Percentiles rank a stretch among this genome's conserved stretches.
phyloP scores from a whole-genome alignment of 495 filamentous ascomycete species.

The Cladorrhinum samala region DNA sequence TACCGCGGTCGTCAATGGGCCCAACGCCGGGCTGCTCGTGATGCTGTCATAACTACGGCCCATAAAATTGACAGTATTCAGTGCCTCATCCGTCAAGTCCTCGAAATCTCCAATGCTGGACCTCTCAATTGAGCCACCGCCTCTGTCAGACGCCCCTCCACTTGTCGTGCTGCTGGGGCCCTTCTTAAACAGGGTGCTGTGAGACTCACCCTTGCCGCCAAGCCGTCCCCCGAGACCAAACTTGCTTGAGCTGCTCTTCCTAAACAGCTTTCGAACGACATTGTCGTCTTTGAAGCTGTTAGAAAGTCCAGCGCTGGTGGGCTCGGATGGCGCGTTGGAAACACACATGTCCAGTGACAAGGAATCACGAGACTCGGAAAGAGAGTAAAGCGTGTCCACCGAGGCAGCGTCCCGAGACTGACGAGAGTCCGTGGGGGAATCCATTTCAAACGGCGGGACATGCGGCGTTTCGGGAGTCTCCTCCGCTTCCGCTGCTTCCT shows the following conservation, averaged over 20 bases:
- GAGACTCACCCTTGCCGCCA: conserved; percentile 50
- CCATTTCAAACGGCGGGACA: conserved; percentile 20
- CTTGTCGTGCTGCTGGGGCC: conserved; percentile 45
- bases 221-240: conserved; percentile 61
- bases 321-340: conserved; percentile 61
- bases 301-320: conserved; percentile 36
- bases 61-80: conserved; percentile 12
- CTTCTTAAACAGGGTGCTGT: conserved; percentile 55
- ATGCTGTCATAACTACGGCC: conserved; percentile 42
- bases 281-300: conserved; percentile 41
- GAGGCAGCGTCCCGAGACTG: conserved; percentile 47
- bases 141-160: conserved; percentile 37
- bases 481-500: conserved; percentile 29
- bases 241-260: conserved; percentile 74
- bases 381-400: conserved; percentile 54
- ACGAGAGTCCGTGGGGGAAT: conserved; percentile 58
- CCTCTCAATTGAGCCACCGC: conserved; percentile 34
- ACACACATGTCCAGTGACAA: conserved; percentile 56
- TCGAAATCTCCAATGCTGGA: conserved; percentile 45
- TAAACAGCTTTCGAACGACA: conserved; percentile 64
- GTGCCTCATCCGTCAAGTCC: conserved; percentile 33
- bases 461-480: conserved; percentile 23
- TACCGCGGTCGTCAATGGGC: conserved; percentile 23
- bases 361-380: conserved; percentile 69
- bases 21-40: conserved; percentile 34